phyloP scores from a whole-genome alignment of 345 rosid species.

The Euphorbia lathyris region DNA sequence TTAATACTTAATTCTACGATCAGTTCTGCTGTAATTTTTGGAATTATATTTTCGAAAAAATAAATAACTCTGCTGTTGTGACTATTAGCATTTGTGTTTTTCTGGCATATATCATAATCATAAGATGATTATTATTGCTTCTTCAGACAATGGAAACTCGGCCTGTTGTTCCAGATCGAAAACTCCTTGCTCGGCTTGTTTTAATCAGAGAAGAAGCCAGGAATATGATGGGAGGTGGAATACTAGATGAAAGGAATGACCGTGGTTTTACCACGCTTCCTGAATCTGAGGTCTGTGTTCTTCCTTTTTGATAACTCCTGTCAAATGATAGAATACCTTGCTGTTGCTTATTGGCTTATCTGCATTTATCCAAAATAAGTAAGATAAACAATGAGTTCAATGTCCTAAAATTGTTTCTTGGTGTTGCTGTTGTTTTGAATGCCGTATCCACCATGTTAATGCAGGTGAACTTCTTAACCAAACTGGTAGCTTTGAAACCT shows the following conservation, averaged over 20 bases:
- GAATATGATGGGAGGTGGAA: constrained; percentile 96
- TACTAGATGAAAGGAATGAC: constrained; percentile 91
- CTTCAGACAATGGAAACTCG: constrained; percentile 87
- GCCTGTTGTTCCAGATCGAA: constrained; percentile 76
- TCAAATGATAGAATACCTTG: background rate
- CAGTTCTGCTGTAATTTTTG: background rate
- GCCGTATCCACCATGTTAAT: constrained; percentile 9
- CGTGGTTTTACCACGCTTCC: constrained; percentile 88
- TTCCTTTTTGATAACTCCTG: background rate
- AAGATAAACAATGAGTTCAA: background rate
- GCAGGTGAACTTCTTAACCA: constrained; percentile 88
- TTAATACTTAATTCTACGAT: background rate
- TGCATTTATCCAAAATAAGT: background rate
- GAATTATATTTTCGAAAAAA: background rate
- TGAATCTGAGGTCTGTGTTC: constrained; percentile 69
- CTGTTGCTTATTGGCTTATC: background rate
- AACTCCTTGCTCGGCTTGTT: constrained; percentile 82
- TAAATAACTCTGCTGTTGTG: background rate
- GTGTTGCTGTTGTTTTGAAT: background rate
- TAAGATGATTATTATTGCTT: background rate
- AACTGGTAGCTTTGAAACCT: constrained; percentile 82
- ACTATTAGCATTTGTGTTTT: background rate
- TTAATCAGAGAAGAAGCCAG: constrained; percentile 93
- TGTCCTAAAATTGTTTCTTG: background rate
- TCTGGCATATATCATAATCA: background rate